phyloP scores from a whole-genome alignment of 2,329 filamentous ascomycete genomes.

The Aspergillus neotritici region DNA sequence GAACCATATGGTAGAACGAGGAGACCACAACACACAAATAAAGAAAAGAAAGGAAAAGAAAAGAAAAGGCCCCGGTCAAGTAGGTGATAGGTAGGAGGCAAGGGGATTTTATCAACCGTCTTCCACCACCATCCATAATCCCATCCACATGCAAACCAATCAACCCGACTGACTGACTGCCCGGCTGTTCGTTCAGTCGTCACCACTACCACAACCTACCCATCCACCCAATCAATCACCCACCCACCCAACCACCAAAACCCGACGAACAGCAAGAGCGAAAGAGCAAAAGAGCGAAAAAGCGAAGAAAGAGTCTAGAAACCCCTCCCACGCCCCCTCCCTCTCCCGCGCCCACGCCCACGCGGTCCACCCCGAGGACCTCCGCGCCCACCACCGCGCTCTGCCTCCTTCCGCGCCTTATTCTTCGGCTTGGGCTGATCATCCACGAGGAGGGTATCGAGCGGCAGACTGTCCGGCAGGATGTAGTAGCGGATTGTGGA shows the following conservation, averaged over 20 bases:
- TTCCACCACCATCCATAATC: background rate
- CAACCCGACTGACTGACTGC: no score
- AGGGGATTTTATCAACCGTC: background rate
- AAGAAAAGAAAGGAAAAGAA: no score
- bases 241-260: slow-evolving; percentile 14
- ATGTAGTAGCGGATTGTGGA: slow-evolving; percentile 96
- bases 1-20: no score
- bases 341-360: slow-evolving; percentile 48
- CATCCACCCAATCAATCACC: no score
- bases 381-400: slow-evolving; percentile 46
- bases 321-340: slow-evolving; percentile 51
- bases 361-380: slow-evolving; percentile 45
- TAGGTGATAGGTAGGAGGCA: no score
- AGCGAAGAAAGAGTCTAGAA: slow-evolving; percentile 21
- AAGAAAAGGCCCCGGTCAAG: no score
- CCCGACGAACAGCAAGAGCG: slow-evolving; percentile 6
- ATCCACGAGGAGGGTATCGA: slow-evolving; percentile 93
- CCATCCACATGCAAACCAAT: no score
- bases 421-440: slow-evolving; percentile 99
- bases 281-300: slow-evolving; percentile 11
- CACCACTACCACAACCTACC: no score
- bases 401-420: slow-evolving; percentile 89
- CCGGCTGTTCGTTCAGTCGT: no score
- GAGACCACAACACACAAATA: no score
- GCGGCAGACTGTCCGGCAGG: slow-evolving; percentile 86